Evolutionary conservation across 78 protist species (phyloP), one percentile per base, ranked within the genome.

Genomic region (Dictyostelium purpureum): DNA sequence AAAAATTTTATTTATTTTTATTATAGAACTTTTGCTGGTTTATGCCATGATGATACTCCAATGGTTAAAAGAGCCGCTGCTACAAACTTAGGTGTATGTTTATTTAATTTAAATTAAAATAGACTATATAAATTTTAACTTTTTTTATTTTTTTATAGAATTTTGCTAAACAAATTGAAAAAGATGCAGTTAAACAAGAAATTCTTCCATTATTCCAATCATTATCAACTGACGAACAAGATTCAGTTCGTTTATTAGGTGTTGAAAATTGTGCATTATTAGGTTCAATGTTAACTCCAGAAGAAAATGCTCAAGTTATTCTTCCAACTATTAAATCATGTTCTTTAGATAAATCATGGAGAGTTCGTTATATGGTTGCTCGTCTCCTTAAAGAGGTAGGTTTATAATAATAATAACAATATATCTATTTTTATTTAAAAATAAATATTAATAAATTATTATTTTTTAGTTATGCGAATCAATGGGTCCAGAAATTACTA

Each of bases 301-400:
- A 76, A 14, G 99, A 97, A 66, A 85, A 91, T n/a, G 45, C 28
- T 45, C 43, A 78, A 21, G 65, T 57, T 26, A 45, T 98, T 35
- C 69, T 98, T 40, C 97, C 98, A 33, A 47, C 78, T 18, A 47
- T 96, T 14, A 82, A 52, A 52, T 45, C 79, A 75, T 37, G 94
- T 77, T 61, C 89, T 18, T 19, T 35, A 35, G 99, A 98, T 94
- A 96, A 95, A 93, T 94, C 98, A 24, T 98, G 99, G 99, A 90
- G 99, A 24, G 99, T 98, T 54, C 96, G 99, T 19, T 98, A 97
- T 77, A 95, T 95, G 96, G 97, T 96, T n/a, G 99, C 99, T 31
- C 97, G 96, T 71, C 89, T 94, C 1, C 88, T 98, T 57, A 45
- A 81, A 54, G 94, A 90, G 70, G 87, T 79, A 42, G 21, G 56